These are phyloP conservation scores for Coemansia sp. DNA, from an alignment of 192 early-diverging fungal genomes.

Conservation along the genomic window DNA sequence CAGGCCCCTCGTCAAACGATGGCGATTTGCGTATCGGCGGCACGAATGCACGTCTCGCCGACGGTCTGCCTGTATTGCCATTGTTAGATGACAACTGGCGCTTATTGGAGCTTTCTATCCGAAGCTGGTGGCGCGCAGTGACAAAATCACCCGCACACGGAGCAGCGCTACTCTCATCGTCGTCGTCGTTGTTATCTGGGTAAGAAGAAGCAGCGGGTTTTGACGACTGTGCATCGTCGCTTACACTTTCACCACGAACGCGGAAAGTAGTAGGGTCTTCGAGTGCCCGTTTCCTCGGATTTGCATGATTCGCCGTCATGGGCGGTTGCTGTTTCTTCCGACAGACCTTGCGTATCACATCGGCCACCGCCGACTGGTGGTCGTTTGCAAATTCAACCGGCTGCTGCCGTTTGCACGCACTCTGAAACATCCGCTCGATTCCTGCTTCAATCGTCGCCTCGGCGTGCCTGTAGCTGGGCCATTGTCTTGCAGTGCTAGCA, in stretches of 20 bases:
- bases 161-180: background rate
- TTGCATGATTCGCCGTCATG: background rate
- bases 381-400: too few species aligned
- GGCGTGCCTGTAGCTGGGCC: background rate
- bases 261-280: background rate
- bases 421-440: background rate
- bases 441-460: background rate
- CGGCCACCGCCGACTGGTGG: background rate
- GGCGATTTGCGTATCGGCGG: slow-evolving; percentile 32
- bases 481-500: background rate
- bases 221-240: background rate
- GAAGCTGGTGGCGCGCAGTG: slow-evolving; percentile 39
- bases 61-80: background rate
- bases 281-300: background rate
- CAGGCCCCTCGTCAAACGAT: background rate
- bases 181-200: background rate
- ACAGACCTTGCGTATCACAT: background rate
- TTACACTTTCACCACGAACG: background rate
- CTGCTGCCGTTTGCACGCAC: background rate
- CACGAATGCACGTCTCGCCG: slow-evolving; percentile 18
- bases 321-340: background rate
- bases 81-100: slow-evolving; percentile 17
- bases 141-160: slow-evolving; percentile 25
- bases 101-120: slow-evolving; percentile 24
- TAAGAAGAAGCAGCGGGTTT: background rate